These are phyloP conservation scores for Gentiana macrophylla DNA, from an alignment of 257 asterid genomes.

Conservation along the genomic window DNA sequence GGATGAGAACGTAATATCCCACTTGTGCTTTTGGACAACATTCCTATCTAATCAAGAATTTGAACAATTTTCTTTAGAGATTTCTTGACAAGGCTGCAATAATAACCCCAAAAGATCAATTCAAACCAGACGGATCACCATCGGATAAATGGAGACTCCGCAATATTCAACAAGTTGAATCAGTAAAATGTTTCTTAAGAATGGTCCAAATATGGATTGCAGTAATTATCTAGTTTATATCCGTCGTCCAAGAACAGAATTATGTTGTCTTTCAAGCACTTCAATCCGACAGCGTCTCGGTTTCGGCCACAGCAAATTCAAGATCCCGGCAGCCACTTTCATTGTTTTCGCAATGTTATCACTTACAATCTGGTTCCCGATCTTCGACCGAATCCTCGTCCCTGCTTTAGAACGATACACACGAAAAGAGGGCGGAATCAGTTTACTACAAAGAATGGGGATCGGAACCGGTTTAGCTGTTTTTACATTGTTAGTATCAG, in stretches of 20 bases:
- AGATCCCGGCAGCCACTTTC: conserved; percentile 64
- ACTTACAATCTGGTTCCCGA: conserved; percentile 42
- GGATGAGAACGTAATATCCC: too few species aligned
- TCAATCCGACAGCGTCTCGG: conserved; percentile 42
- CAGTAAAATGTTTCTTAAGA: conserved; percentile 48
- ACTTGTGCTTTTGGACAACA: too few species aligned
- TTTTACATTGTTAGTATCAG: conserved; percentile 31
- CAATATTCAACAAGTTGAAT: conserved; percentile 62
- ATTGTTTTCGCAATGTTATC: conserved; percentile 54
- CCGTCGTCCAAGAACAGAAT: conserved; percentile 32
- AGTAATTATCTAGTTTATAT: conserved; percentile 44
- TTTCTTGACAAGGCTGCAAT: conserved; percentile 71
- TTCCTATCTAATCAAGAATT: background rate
- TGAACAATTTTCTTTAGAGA: conserved; percentile 13
- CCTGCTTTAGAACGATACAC: conserved; percentile 31
- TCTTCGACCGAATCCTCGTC: conserved; percentile 53
- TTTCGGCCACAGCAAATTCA: conserved; percentile 30
- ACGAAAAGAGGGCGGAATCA: conserved; percentile 42
- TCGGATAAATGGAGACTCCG: conserved; percentile 55
- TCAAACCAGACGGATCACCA: conserved; percentile 42
- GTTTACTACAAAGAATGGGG: conserved; percentile 64
- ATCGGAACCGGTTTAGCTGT: conserved; percentile 38
- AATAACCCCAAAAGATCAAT: conserved; percentile 29
- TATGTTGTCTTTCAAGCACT: conserved; percentile 72
- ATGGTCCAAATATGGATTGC: conserved; percentile 58